Evolutionary conservation across 2,329 filamentous ascomycete species (phyloP), one percentile per base, ranked within the genome.

Genomic region (Stagonosporopsis tanaceti): DNA sequence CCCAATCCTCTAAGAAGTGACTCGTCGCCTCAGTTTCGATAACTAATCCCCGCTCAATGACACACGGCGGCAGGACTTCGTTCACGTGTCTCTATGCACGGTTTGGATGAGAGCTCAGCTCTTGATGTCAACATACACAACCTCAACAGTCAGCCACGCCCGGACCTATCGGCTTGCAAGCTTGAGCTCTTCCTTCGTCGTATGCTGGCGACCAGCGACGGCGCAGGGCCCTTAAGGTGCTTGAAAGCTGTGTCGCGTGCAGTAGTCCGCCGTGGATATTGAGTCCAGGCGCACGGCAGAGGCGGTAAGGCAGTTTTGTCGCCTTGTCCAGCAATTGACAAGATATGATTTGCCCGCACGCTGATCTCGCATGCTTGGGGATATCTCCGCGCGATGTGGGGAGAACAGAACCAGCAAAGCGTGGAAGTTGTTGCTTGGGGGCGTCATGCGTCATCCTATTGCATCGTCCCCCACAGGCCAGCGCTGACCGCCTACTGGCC

Each of bases 301-400:
- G 50, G 56, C 56, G 56, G 56, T 59, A 45, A 47, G 46, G n/a
- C 39, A 14, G 24, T 53, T 59, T 59, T 54, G 56, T 50, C 45
- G 56, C 35, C 24, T 32, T 22, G 28, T 50, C 35, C 14, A 50
- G 15, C 56, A 59, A 59, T 53, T 46, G 41, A 47, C 56, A 40
- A 15, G 37, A 41, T 50, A 28, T 59, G 50, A 59, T 59, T 59
- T 54, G 56, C 39, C 50, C 45, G 30, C n/a, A 32, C 39, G 56
- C 35, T 59, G 47, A 52, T 52, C 56, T 50, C 28, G 41, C 37
- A 40, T 53, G 50, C 34, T 50, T 53, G 45, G 53, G 40, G 17
- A 15, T 44, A 52, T 48, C 50, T 53, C 55, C 50, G 44, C 39
- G 47, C 34, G 30, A 37, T 59, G 56, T 59, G 56, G 56, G 56